Evolutionary conservation across 352 stramenopile species (phyloP), one percentile per base, ranked within the genome.

Genomic region (Globisporangium splendens): DNA sequence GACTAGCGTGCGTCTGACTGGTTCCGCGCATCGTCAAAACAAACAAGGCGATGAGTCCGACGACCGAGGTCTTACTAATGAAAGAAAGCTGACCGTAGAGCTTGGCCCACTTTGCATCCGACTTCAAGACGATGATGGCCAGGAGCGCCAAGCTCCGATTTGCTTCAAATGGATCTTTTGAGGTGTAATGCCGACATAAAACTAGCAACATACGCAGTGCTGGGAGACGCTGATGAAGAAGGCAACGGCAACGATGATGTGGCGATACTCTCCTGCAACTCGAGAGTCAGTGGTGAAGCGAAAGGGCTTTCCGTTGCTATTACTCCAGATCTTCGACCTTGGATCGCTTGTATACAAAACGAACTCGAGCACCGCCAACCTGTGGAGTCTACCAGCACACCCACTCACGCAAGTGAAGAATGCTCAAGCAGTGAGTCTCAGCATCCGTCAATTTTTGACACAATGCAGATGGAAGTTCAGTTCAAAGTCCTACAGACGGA

Each of bases 401-500:
- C 13, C 8, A 11, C 31, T 46, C 5, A 5, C 10, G 17, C 28
- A 39, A 14, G 5, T 5, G 14, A 42, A 39, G 39, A 50, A n/a
- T 18, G 10, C 5, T 42, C 24, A 31, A 31, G n/a, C 5, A 5
- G 39, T 31, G 35, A 24, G 38, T 3, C 33, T 14, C 28, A 24
- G 17, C 20, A 17, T 6, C 42, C 12, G 28, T 20, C 50, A 10
- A 31, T 66, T 24, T 49, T 35, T n/a, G 52, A 66, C 13, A 63
- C 48, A 10, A 55, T 75, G 1, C 68, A 86, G 38, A 46, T 91
- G 54, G 73, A 89, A 51, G 62, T 80, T 21, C 79, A 91, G 39
- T 65, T 81, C 58, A 93, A 91, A 57, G 35, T 88, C 15, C 22
- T 70, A 12, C 83, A 79, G 22, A 78, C 56, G 3, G 67, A 83